Percentiles rank a stretch among this genome's conserved stretches.
These are phyloP conservation scores for Hymenoscyphus occultus DNA, from an alignment of 2,329 filamentous ascomycete species.

Conservation along the genomic window DNA sequence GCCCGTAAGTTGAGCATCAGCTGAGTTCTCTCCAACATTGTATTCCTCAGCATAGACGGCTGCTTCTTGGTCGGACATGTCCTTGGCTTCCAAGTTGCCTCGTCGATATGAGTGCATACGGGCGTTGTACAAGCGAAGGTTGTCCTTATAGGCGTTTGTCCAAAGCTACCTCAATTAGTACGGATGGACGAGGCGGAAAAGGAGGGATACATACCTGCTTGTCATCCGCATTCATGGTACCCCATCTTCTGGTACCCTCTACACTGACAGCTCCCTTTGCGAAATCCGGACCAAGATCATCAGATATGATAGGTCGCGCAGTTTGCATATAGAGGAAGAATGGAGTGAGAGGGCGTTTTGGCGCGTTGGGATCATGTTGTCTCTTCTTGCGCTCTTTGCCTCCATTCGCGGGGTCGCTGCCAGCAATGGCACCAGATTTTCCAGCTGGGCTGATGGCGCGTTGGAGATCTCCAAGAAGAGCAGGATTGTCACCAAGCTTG, in stretches of 20 bases:
- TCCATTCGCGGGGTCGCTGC: constrained; percentile 54
- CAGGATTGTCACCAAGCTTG: constrained; percentile 44
- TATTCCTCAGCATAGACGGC: constrained; percentile 58
- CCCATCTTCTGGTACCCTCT: constrained; percentile 85
- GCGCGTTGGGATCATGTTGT: constrained; percentile 85
- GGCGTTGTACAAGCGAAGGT: constrained; percentile 63
- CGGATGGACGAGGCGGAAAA: not conserved
- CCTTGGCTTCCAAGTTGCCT: constrained; percentile 55
- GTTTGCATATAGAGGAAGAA: constrained; percentile 95
- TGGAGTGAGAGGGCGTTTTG: constrained; percentile 88
- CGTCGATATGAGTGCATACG: constrained; percentile 63
- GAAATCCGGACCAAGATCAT: constrained; percentile 69
- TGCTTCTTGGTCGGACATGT: constrained; percentile 60
- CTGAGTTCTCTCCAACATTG: constrained; percentile 48
- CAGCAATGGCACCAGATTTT: constrained; percentile 27
- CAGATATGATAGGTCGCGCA: constrained; percentile 77
- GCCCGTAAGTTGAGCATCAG: constrained; percentile 44
- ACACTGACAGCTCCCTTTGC: constrained; percentile 85
- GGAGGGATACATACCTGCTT: constrained; percentile 53
- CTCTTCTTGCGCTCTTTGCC: constrained; percentile 91
- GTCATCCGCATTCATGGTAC: constrained; percentile 68
- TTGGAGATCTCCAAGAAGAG: constrained; percentile 36
- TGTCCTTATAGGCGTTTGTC: constrained; percentile 67
- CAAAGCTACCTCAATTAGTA: constrained; percentile 40
- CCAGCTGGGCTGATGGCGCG: constrained; percentile 38